Percentiles rank a stretch among this genome's conserved stretches.
phyloP scores from a whole-genome alignment of 495 filamentous ascomycete genomes.

The Gamarada debralockiae region DNA sequence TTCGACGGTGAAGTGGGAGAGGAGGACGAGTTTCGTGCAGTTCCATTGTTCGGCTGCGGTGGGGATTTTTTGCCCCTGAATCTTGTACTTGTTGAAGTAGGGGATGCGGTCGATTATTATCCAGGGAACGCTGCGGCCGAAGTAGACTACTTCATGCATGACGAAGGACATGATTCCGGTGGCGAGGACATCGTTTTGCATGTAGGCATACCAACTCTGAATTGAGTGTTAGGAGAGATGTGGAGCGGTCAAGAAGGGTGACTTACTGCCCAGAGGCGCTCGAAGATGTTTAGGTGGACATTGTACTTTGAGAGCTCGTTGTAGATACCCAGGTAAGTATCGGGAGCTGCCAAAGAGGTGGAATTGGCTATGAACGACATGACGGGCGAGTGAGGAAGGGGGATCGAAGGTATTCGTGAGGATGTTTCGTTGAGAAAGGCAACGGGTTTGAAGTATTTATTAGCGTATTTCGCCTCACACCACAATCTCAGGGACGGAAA shows the following conservation, averaged over 20 bases:
- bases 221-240: constrained; percentile 18
- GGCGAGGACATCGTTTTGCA: constrained; percentile 94
- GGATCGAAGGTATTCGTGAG: background rate
- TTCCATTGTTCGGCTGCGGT: constrained; percentile 89
- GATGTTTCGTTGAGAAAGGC: background rate
- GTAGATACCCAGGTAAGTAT: constrained; percentile 76
- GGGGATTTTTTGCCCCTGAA: constrained; percentile 90
- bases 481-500: constrained; percentile 3
- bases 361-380: constrained; percentile 23
- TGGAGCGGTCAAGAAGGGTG: constrained; percentile 4
- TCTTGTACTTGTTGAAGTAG: constrained; percentile 87
- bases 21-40: constrained; percentile 85
- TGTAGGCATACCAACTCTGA: constrained; percentile 85
- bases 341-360: constrained; percentile 33
- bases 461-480: constrained; percentile 1
- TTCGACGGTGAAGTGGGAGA: constrained; percentile 95
- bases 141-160: constrained; percentile 94
- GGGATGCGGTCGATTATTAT: constrained; percentile 87
- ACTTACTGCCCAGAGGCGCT: constrained; percentile 85
- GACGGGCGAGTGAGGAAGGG: background rate
- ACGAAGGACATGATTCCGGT: constrained; percentile 95
- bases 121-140: constrained; percentile 89
- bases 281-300: constrained; percentile 77
- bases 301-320: constrained; percentile 85
- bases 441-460: background rate